Conservation (phyloP, 345 rosid genomes). For the Luvunga scandens region DNA sequence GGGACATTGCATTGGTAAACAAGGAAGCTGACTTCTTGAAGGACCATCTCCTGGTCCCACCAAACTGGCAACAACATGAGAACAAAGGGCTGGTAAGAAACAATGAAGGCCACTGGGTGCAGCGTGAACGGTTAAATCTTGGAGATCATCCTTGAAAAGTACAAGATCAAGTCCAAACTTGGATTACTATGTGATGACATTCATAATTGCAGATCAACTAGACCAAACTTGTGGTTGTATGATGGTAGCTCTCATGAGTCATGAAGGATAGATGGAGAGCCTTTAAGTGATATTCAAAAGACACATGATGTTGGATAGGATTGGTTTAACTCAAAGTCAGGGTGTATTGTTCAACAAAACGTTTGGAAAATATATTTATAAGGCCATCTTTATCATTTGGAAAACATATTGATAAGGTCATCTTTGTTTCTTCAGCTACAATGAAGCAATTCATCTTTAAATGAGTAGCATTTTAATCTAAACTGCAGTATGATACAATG, state of each 20-base stretch:
- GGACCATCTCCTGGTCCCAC: slow-evolving; percentile 18
- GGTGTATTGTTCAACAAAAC: background rate
- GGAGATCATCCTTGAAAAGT: background rate
- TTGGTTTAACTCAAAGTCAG: background rate
- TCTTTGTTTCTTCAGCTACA: background rate
- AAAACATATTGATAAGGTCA: background rate
- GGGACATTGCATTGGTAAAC: slow-evolving; percentile 30
- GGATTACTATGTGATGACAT: background rate
- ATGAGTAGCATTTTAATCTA: background rate
- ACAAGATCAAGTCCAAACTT: background rate
- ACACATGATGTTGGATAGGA: background rate
- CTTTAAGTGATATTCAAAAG: background rate
- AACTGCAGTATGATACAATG: background rate
- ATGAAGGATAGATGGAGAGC: background rate
- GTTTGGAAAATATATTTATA: background rate
- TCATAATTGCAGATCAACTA: background rate
- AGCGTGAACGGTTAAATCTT: slow-evolving; percentile 2
- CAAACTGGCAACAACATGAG: slow-evolving; percentile 18
- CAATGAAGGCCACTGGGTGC: slow-evolving; percentile 14
- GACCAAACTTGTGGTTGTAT: background rate
- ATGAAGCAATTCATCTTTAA: background rate
- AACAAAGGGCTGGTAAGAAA: slow-evolving; percentile 24
- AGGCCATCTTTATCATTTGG: background rate
- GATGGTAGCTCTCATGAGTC: background rate
- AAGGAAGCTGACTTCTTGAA: slow-evolving; percentile 18